phyloP scores from a whole-genome alignment of 2,329 filamentous ascomycete genomes.

The Fusarium paranaense region DNA sequence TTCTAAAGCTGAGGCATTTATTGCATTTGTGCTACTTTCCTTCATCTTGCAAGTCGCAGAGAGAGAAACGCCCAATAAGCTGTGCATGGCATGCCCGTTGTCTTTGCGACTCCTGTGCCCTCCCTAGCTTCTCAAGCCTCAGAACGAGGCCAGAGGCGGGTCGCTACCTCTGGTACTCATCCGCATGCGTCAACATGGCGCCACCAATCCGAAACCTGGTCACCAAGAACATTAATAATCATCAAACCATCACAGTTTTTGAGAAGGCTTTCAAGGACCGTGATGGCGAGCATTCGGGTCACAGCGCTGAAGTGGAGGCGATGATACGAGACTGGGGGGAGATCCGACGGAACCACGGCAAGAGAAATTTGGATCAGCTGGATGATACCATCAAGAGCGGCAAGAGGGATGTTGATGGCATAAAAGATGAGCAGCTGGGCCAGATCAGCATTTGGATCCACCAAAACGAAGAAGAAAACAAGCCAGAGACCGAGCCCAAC shows the following conservation, averaged over 20 bases:
- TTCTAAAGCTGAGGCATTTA: not conserved
- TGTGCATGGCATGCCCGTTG: not conserved
- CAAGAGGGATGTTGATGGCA: not conserved
- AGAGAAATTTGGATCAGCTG: not conserved
- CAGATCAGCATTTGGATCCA: constrained; percentile 10
- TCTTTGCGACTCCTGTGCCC: not conserved
- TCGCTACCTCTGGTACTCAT: not conserved
- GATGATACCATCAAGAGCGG: not conserved
- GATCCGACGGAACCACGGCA: not conserved
- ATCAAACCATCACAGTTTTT: constrained; percentile 4
- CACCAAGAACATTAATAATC: constrained; percentile 5
- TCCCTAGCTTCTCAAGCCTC: not conserved
- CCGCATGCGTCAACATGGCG: not conserved
- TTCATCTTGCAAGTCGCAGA: not conserved
- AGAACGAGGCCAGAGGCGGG: not conserved
- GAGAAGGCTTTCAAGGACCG: not conserved
- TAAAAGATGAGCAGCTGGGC: constrained; percentile 9
- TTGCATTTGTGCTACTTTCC: not conserved
- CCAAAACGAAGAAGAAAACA: not conserved
- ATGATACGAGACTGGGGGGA: constrained; percentile 11
- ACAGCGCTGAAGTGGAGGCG: not conserved
- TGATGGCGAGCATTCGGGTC: not conserved
- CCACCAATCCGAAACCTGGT: constrained; percentile 7
- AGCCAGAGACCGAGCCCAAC: not conserved
- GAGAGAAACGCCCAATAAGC: not conserved